A percentile compares a stretch with the other conserved stretches of the same genome.
These are phyloP conservation scores for Coniochaeta ligniaria DNA, from an alignment of 2,329 filamentous ascomycete species.

Conservation along the genomic window DNA sequence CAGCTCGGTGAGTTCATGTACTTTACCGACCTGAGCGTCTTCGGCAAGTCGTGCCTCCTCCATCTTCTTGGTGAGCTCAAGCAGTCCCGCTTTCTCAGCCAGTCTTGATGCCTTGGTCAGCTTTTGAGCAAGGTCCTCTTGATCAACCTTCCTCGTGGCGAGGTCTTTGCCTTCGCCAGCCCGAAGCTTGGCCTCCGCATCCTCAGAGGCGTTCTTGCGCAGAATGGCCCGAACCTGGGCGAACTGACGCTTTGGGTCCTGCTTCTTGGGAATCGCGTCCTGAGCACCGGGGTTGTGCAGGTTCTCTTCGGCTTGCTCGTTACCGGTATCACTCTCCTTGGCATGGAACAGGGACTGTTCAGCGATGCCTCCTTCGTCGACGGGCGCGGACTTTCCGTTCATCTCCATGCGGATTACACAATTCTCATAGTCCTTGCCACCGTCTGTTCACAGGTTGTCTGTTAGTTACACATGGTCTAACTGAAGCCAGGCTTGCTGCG, in stretches of 20 bases:
- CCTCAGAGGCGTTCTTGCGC: not conserved
- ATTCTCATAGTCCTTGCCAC: not conserved
- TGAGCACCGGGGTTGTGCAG: not conserved
- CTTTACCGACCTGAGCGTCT: not conserved
- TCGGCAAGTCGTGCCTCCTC: not conserved
- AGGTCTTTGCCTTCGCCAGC: not conserved
- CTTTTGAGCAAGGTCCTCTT: not conserved
- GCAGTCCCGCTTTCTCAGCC: not conserved
- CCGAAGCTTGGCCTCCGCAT: not conserved
- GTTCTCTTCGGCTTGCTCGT: not conserved
- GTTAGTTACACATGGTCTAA: not conserved
- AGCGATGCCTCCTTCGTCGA: not conserved
- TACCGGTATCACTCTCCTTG: not conserved
- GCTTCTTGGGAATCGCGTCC: not conserved
- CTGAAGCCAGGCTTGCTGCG: not conserved
- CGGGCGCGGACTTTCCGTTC: too few relatives aligned
- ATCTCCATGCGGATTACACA: not conserved
- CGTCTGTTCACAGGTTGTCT: not conserved
- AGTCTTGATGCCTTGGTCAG: not conserved
- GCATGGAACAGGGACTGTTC: not conserved
- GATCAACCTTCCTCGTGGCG: not conserved
- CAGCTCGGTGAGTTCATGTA: not conserved
- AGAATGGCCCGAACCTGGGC: not conserved
- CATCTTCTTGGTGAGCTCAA: not conserved
- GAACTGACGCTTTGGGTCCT: not conserved